Conservation (phyloP, 345 rosid species). For the Acer campestre region DNA sequence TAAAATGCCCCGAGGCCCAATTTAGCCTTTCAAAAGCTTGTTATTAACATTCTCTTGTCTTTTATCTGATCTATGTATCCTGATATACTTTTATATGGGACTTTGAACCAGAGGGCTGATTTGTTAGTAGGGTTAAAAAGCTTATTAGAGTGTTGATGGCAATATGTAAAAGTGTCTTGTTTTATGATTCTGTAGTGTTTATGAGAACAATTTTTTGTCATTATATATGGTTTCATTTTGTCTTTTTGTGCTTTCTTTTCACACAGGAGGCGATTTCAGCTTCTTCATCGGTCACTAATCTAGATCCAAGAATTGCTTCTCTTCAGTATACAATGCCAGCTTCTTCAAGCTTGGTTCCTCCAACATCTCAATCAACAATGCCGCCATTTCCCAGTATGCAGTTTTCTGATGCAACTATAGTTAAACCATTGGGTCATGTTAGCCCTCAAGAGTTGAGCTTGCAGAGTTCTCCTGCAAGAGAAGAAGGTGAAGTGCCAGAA, state of each 20-base stretch:
- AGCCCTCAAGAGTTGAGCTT: constrained; percentile 62
- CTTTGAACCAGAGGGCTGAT: not conserved
- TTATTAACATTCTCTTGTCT: constrained; percentile 11
- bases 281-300: constrained; percentile 50
- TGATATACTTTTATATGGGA: not conserved
- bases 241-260: constrained; percentile 22
- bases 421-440: constrained; percentile 63
- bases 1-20: too few species aligned
- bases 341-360: constrained; percentile 62
- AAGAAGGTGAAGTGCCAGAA: constrained; percentile 99
- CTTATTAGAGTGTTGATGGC: constrained; percentile 10
- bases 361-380: constrained; percentile 51
- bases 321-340: constrained; percentile 61
- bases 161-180: constrained; percentile 1
- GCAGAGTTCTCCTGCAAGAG: constrained; percentile 94
- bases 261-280: constrained; percentile 78
- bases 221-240: not conserved
- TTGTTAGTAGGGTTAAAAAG: constrained; percentile 4
- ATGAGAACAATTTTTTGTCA: not conserved
- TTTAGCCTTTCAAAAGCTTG: too few species aligned
- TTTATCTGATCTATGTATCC: constrained; percentile 4
- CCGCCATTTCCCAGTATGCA: constrained; percentile 55
- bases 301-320: constrained; percentile 70
- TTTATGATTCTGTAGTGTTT: not conserved
- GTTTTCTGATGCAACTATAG: constrained; percentile 53